Evolutionary conservation across 2,329 filamentous ascomycete genomes (phyloP).

Genomic region (Diaporthe caulivora): DNA sequence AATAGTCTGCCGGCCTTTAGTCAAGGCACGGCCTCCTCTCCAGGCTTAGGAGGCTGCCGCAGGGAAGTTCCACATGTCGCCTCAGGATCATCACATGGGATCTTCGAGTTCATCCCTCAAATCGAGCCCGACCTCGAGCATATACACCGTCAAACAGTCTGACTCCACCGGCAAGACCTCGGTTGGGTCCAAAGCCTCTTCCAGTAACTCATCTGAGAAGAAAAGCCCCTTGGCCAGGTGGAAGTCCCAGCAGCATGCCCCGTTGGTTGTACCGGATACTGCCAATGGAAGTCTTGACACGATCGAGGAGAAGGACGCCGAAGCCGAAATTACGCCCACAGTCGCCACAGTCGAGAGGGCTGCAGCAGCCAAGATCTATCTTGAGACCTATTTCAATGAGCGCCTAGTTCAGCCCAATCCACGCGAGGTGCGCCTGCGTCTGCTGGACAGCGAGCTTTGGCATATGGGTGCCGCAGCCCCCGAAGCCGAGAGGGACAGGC

Average conservation of each 20-base stretch:
- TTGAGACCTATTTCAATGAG: conserved; percentile 88
- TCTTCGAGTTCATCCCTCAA: conserved; percentile 40
- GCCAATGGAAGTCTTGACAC: conserved; percentile 47
- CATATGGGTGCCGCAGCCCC: conserved; percentile 62
- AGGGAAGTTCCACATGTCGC: conserved; percentile 38
- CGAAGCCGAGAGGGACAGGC: conserved; percentile 64
- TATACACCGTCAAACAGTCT: conserved; percentile 41
- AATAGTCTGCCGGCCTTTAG: conserved; percentile 55
- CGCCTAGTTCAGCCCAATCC: conserved; percentile 69
- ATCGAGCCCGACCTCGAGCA: conserved; percentile 44
- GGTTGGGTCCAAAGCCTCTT: conserved; percentile 55
- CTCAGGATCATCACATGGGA: conserved; percentile 19
- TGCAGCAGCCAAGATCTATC: conserved; percentile 84
- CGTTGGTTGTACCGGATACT: conserved; percentile 38
- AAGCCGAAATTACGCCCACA: conserved; percentile 47
- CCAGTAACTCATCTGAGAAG: conserved; percentile 45
- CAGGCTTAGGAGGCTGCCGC: conserved; percentile 50
- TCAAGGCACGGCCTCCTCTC: conserved; percentile 53
- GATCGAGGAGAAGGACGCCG: conserved; percentile 51
- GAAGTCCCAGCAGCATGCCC: conserved; percentile 41
- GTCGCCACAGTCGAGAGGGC: conserved; percentile 79
- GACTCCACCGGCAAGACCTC: conserved; percentile 54
- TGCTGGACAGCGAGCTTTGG: conserved; percentile 75
- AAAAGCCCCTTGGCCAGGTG: conserved; percentile 45
- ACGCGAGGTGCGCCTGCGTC: conserved; percentile 70